These are phyloP conservation scores for Coniella lustricola DNA, from an alignment of 2,329 filamentous ascomycete species.

Conservation along the genomic window DNA sequence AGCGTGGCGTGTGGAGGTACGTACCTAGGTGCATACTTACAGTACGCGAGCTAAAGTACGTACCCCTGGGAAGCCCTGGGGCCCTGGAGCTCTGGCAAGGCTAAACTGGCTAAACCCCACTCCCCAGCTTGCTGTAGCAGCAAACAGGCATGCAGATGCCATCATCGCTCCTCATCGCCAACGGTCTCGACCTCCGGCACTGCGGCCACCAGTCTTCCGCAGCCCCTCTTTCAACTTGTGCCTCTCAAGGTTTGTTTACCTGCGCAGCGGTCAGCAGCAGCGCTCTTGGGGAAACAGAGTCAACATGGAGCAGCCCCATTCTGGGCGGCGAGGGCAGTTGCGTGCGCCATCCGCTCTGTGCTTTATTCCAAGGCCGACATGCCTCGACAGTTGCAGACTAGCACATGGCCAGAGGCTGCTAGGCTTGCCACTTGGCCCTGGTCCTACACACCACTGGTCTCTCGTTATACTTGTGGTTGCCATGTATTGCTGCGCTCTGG, in stretches of 20 bases:
- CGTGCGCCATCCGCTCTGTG: too few species aligned
- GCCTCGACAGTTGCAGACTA: not conserved
- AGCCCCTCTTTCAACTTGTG: not conserved
- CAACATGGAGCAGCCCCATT: too few species aligned
- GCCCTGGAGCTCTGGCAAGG: too few species aligned
- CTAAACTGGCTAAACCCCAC: too few species aligned
- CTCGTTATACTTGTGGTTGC: too few species aligned
- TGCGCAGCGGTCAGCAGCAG: too few species aligned
- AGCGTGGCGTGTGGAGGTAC: conserved; percentile 4
- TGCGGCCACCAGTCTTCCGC: not conserved
- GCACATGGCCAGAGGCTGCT: not conserved
- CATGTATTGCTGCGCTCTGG: not conserved
- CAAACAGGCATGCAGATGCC: not conserved
- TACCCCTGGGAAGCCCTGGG: not conserved
- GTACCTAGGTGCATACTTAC: not conserved
- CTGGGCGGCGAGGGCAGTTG: too few species aligned
- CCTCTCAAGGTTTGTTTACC: too few species aligned
- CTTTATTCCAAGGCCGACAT: too few species aligned
- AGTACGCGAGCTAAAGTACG: not conserved
- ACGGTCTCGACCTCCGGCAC: conserved; percentile 2
- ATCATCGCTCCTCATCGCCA: not conserved
- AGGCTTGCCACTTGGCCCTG: conserved; percentile 12
- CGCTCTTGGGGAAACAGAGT: not conserved
- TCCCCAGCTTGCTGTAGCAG: not conserved
- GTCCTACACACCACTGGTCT: conserved; percentile 11